Conservation (phyloP, 345 rosid genomes). For the Streptanthus diversifolius region DNA sequence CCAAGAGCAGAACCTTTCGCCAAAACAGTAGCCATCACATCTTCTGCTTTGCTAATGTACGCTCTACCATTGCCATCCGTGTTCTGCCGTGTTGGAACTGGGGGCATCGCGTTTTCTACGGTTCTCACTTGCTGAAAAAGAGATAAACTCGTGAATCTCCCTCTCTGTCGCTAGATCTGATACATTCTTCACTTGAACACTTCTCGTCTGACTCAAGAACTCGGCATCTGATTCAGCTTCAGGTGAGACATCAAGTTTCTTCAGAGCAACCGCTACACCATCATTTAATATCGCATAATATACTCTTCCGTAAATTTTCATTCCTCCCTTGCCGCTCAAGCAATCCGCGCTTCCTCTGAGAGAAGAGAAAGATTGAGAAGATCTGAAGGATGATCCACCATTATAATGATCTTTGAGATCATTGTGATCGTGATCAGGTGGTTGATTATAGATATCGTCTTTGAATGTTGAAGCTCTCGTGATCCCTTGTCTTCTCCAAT, state of each 20-base stretch:
- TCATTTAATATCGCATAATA: no score
- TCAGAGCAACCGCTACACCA: no score
- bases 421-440: slow-evolving; percentile 34
- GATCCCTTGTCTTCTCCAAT: slow-evolving; percentile 47
- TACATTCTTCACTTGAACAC: slow-evolving; percentile 67
- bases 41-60: slow-evolving; percentile 77
- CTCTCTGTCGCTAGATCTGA: slow-evolving; percentile 95
- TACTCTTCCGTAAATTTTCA: no score
- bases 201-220: slow-evolving; percentile 75
- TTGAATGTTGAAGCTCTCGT: slow-evolving; percentile 73
- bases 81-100: slow-evolving; percentile 38
- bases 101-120: slow-evolving; percentile 40
- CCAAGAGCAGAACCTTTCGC: slow-evolving; percentile 87
- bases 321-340: slow-evolving; percentile 75
- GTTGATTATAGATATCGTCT: slow-evolving; percentile 53
- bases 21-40: slow-evolving; percentile 65
- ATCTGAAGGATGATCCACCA: slow-evolving; percentile 33
- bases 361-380: slow-evolving; percentile 37
- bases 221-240: no score
- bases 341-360: slow-evolving; percentile 61
- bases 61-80: slow-evolving; percentile 54
- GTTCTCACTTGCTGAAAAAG: slow-evolving; percentile 69
- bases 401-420: slow-evolving; percentile 28
- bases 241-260: no score
- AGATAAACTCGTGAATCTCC: slow-evolving; percentile 95